phyloP scores from a whole-genome alignment of 345 rosid genomes.

The Isatis tinctoria region DNA sequence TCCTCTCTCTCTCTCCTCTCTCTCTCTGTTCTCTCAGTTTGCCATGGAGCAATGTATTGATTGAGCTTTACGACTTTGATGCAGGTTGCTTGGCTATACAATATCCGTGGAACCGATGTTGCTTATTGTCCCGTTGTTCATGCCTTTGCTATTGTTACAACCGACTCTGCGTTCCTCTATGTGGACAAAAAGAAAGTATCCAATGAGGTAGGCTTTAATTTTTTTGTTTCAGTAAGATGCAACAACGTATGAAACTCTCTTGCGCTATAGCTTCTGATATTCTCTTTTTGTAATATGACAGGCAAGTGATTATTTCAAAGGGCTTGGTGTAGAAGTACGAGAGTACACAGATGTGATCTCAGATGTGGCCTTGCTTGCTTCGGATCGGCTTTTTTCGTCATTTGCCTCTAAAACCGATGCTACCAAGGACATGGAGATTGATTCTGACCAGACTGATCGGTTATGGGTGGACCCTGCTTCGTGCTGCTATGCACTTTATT shows the following conservation, averaged over 20 bases:
- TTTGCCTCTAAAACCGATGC: conserved; percentile 20
- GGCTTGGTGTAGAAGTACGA: conserved; percentile 59
- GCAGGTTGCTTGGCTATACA: conserved; percentile 99
- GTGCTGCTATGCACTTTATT: conserved; percentile 86
- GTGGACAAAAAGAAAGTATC: conserved; percentile 78
- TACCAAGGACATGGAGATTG: conserved; percentile 23
- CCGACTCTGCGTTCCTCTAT: conserved; percentile 63
- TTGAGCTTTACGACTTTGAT: conserved; percentile 3
- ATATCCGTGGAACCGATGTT: conserved; percentile 90
- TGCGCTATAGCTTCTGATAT: not conserved
- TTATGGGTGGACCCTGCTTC: conserved; percentile 81
- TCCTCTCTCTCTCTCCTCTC: not conserved
- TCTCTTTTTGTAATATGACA: conserved; percentile 11
- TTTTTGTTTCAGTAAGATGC: not conserved
- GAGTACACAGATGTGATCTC: conserved; percentile 63
- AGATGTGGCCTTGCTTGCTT: conserved; percentile 67
- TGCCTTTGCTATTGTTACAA: conserved; percentile 82
- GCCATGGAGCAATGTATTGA: not conserved
- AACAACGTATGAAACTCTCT: not conserved
- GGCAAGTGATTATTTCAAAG: conserved; percentile 50
- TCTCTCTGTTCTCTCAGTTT: not conserved
- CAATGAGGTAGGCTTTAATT: conserved; percentile 44
- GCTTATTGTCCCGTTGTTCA: conserved; percentile 91
- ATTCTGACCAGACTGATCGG: conserved; percentile 37
- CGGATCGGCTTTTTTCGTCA: conserved; percentile 44